phyloP scores from a whole-genome alignment of 2,329 filamentous ascomycete genomes.

The Verticillium alfalfae region DNA sequence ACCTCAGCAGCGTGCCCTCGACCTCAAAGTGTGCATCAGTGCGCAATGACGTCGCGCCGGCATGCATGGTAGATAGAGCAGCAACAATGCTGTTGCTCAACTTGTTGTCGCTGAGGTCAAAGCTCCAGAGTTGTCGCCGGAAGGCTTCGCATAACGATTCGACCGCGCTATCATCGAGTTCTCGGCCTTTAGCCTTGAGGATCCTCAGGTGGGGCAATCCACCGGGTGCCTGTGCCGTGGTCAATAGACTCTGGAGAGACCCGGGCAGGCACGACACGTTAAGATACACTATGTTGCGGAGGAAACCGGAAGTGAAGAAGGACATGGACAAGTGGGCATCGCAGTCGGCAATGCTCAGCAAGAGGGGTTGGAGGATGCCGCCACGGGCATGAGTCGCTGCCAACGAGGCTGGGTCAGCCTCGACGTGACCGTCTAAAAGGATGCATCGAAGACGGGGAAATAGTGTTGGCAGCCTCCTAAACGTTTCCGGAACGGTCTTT shows the following conservation, averaged over 20 bases:
- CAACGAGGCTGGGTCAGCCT: conserved; percentile 35
- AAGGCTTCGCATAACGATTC: conserved; percentile 26
- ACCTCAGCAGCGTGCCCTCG: conserved; percentile 36
- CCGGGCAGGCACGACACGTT: conserved; percentile 46
- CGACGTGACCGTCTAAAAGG: conserved; percentile 40
- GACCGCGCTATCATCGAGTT: conserved; percentile 35
- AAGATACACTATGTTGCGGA: conserved; percentile 42
- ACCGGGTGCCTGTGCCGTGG: conserved; percentile 21
- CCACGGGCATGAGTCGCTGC: conserved; percentile 8
- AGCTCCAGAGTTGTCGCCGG: conserved; percentile 44
- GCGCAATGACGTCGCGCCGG: conserved; percentile 17
- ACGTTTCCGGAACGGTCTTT: conserved; percentile 28
- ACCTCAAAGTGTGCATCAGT: conserved; percentile 30
- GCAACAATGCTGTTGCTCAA: conserved; percentile 40
- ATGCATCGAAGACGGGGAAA: conserved; percentile 41
- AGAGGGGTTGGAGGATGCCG: conserved; percentile 18
- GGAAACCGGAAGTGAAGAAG: conserved; percentile 30
- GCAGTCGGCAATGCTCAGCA: conserved; percentile 41
- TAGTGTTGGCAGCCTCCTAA: conserved; percentile 28
- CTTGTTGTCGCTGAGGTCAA: conserved; percentile 48
- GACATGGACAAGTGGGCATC: conserved; percentile 29
- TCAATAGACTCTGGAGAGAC: conserved; percentile 30
- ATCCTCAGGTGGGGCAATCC: conserved; percentile 43
- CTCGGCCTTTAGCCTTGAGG: conserved; percentile 42
- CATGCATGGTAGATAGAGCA: conserved; percentile 5